Percentiles rank a stretch among this genome's conserved stretches.
Conservation (phyloP, 129 eudicot genomes). For the Helianthus annuus region DNA sequence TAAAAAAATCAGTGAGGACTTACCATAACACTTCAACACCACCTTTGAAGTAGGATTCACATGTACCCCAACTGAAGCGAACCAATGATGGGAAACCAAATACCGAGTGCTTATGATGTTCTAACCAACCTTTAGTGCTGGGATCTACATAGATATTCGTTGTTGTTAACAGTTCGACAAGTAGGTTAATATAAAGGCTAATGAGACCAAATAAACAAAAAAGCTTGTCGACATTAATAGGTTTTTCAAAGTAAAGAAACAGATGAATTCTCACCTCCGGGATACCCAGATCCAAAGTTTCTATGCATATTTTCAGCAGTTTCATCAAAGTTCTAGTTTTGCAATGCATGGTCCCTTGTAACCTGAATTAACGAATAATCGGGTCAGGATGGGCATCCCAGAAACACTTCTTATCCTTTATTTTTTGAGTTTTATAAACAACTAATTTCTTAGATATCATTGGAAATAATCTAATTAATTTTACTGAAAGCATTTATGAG, state of each 20-base stretch:
- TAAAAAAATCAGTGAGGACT: constrained; percentile 24
- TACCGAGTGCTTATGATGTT: constrained; percentile 76
- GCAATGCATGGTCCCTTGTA: constrained; percentile 86
- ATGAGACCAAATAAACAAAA: background rate
- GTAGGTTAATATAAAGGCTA: background rate
- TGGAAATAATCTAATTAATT: background rate
- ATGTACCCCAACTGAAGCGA: constrained; percentile 99
- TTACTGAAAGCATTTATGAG: background rate
- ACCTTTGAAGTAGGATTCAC: constrained; percentile 72
- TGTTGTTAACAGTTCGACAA: background rate
- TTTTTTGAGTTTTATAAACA: background rate
- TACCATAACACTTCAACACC: constrained; percentile 77
- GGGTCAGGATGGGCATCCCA: background rate
- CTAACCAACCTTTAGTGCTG: constrained; percentile 86
- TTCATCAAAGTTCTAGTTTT: constrained; percentile 82
- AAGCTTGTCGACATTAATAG: constrained; percentile 5
- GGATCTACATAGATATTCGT: constrained; percentile 54
- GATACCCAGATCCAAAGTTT: constrained; percentile 93
- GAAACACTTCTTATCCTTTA: no score
- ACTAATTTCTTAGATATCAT: background rate
- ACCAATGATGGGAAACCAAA: constrained; percentile 95
- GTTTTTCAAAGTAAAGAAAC: background rate
- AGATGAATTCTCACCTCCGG: constrained; percentile 61
- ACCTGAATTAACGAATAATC: constrained; percentile 47
- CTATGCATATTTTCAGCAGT: constrained; percentile 76